Evolutionary conservation across 257 asterid species (phyloP).

Genomic region (Jacaranda copaia): DNA sequence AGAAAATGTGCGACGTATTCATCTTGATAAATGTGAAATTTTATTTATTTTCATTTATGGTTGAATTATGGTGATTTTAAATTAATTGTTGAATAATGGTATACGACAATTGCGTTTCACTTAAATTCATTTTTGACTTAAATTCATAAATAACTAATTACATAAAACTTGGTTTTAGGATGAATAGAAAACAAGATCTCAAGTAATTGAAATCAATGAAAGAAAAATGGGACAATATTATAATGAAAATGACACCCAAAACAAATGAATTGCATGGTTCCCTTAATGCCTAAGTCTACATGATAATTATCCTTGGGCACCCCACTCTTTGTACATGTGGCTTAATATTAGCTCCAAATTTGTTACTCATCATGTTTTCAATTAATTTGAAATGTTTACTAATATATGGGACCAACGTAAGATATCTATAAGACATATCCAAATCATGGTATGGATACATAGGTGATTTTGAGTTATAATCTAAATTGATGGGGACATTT

Average conservation of each 20-base stretch:
- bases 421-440: background rate
- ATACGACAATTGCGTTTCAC: no score
- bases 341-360: slow-evolving; percentile 17
- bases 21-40: no score
- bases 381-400: background rate
- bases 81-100: background rate
- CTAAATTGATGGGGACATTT: background rate
- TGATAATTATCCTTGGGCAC: background rate
- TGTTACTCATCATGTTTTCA: background rate
- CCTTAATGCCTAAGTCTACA: slow-evolving; percentile 39
- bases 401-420: slow-evolving; percentile 13
- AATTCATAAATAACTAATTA: background rate
- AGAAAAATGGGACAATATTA: background rate
- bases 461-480: background rate
- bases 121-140: background rate
- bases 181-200: background rate
- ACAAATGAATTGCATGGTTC: slow-evolving; percentile 23
- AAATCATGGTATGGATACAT: background rate
- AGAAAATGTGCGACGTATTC: no score
- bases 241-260: slow-evolving; percentile 3
- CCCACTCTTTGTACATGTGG: slow-evolving; percentile 29
- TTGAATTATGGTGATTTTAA: no score
- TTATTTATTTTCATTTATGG: no score
- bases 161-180: background rate
- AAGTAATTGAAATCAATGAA: background rate